Evolutionary conservation across 768 basidiomycete species (phyloP).

Genomic region (Russula vinacea): DNA sequence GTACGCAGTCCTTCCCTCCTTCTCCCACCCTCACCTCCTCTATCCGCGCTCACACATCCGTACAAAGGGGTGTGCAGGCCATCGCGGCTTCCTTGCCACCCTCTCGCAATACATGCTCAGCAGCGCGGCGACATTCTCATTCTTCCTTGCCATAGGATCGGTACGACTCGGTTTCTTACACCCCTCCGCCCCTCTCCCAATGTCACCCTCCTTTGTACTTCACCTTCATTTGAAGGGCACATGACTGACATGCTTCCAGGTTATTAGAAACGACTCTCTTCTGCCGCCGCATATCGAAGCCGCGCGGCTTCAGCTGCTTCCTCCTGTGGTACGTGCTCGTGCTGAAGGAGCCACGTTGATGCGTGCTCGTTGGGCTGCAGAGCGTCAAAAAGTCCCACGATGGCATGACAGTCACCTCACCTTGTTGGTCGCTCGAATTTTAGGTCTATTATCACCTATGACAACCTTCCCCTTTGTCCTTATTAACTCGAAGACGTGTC

Average conservation of each 20-base stretch:
- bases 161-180: slow-evolving; percentile 44
- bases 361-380: slow-evolving; percentile 72
- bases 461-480: slow-evolving; percentile 3
- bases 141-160: slow-evolving; percentile 94
- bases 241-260: slow-evolving; percentile 44
- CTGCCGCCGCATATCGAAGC: slow-evolving; percentile 61
- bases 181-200: not conserved
- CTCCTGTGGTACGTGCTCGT: slow-evolving; percentile 58
- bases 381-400: slow-evolving; percentile 36
- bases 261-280: slow-evolving; percentile 78
- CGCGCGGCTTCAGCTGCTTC: slow-evolving; percentile 54
- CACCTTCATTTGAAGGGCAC: not conserved
- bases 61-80: slow-evolving; percentile 76
- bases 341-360: slow-evolving; percentile 67
- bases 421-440: slow-evolving; percentile 6
- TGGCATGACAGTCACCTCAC: slow-evolving; percentile 15
- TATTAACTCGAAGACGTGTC: slow-evolving; percentile 14
- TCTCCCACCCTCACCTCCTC: slow-evolving; percentile 3
- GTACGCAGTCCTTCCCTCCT: slow-evolving; percentile 49
- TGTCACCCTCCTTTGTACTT: not conserved
- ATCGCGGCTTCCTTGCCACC: slow-evolving; percentile 86
- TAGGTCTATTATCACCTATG: slow-evolving; percentile 15
- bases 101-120: slow-evolving; percentile 98
- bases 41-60: slow-evolving; percentile 3
- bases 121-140: slow-evolving; percentile 94